Percentiles rank a stretch among this genome's conserved stretches.
Evolutionary conservation across 768 basidiomycete genomes (phyloP).

Genomic region (Leccinum boreale): DNA sequence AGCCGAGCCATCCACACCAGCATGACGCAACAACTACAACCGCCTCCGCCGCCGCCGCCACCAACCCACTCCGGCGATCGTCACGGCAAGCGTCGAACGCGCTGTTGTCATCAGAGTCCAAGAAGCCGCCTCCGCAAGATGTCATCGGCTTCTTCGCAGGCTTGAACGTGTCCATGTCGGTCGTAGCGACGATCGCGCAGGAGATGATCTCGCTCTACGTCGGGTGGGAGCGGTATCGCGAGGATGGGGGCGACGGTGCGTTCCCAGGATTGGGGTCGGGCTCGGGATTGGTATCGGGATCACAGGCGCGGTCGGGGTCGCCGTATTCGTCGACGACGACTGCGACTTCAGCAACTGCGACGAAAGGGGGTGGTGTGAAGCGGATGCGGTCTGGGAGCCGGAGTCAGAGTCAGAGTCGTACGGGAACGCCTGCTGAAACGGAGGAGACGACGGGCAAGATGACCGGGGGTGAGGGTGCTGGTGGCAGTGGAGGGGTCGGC

Average conservation of each 20-base stretch:
- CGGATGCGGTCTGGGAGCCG: constrained; percentile 20
- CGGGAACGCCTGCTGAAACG: constrained; percentile 25
- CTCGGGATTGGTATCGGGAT: background rate
- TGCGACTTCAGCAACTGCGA: background rate
- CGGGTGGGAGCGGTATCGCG: constrained; percentile 82
- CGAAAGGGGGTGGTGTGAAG: constrained; percentile 21
- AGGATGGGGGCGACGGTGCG: constrained; percentile 45
- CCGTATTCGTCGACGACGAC: constrained; percentile 18
- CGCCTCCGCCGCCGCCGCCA: background rate
- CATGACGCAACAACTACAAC: background rate
- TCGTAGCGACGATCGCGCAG: constrained; percentile 82
- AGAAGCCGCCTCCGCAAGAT: constrained; percentile 48
- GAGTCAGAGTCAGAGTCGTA: constrained; percentile 26
- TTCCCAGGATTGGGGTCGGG: background rate
- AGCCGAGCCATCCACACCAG: constrained; percentile 13
- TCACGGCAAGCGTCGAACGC: constrained; percentile 43
- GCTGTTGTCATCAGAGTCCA: constrained; percentile 16
- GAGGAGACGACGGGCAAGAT: constrained; percentile 17
- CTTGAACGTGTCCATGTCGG: constrained; percentile 79
- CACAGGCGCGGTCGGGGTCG: constrained; percentile 13
- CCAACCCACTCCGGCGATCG: constrained; percentile 50
- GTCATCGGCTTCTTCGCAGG: constrained; percentile 79
- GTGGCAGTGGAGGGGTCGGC: background rate
- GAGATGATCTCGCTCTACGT: constrained; percentile 89
- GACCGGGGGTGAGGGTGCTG: background rate